Evolutionary conservation across 1,139 yeast species (phyloP), one percentile per base, ranked within the genome.

Genomic region (Saccharomycopsis hybrid): DNA sequence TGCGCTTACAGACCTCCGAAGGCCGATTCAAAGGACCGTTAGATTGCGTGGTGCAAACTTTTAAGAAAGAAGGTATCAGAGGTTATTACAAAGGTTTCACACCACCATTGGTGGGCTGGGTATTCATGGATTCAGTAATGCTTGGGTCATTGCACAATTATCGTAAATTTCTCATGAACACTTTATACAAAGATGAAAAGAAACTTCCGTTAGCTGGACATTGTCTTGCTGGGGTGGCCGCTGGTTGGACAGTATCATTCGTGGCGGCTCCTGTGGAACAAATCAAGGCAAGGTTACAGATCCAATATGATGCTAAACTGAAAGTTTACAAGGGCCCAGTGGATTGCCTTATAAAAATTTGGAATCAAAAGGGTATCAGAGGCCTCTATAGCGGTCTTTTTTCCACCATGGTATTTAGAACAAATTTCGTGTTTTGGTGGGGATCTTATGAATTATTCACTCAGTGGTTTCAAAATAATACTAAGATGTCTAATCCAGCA

Each of bases 201-300:
- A 79, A 77, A 59, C 67, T 89, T 55, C 95, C 96, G 1, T 64
- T 87, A 13, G 55, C 74, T 35, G 96, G 95, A 0, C 89, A 85
- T 60, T 73, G 85, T 35, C 65, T 83, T 13, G 92, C 96, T 0
- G 95, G 95, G n/a, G 70, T 75, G 2, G 59, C 75, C 53, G 80
- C 94, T n/a, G 96, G 97, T 1, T 79, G 82, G 82, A 89, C 96
- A 0, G 96, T 89, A 7, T 82, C 94, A 43, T 84, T 89, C 67
- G 90, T 89, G 18, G 97, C 97, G 1, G 95, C 96, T 0, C 96
- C 96, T 1, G 84, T 89, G 4, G 97, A 89, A 65, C 85, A 85
- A 59, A 81, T 88, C 59, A 89, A 88, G 65, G 96, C 95, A 2
- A 73, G 95, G 56, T 71, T 89, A 47, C 96, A 89, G 64, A 89